Evolutionary conservation across 257 asterid species (phyloP).

Genomic region (Striga asiatica): DNA sequence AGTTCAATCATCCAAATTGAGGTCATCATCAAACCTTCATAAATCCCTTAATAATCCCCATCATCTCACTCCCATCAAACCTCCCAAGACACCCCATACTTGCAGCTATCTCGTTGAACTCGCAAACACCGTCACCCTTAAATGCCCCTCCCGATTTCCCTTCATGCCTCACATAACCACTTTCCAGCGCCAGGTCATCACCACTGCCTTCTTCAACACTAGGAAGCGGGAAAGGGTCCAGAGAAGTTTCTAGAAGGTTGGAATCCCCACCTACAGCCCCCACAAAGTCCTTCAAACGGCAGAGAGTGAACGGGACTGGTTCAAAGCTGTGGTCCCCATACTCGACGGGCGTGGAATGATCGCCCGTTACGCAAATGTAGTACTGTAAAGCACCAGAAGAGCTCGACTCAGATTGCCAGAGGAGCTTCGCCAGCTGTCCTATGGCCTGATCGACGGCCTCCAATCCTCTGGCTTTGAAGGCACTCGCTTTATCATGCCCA

Average conservation of each 20-base stretch:
- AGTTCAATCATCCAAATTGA: too few relatives aligned
- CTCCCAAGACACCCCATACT: conserved; percentile 85
- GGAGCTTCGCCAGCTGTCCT: conserved; percentile 79
- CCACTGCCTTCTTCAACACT: conserved; percentile 23
- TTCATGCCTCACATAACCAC: conserved; percentile 20
- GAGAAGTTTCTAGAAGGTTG: conserved; percentile 42
- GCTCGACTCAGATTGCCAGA: conserved; percentile 71
- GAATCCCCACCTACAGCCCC: conserved; percentile 68
- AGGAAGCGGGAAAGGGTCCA: conserved; percentile 87
- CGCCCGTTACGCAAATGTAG: conserved; percentile 79
- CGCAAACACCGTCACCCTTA: conserved; percentile 56
- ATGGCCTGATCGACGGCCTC: conserved; percentile 93
- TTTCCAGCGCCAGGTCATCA: conserved; percentile 27
- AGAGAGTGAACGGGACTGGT: conserved; percentile 84
- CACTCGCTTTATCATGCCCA: conserved; percentile 92
- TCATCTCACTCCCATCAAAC: conserved; percentile 86
- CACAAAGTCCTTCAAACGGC: conserved; percentile 70
- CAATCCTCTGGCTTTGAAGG: conserved; percentile 82
- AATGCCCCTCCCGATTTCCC: conserved; percentile 27
- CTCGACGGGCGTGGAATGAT: conserved; percentile 97
- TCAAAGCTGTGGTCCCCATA: conserved; percentile 99
- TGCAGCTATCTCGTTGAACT: conserved; percentile 71
- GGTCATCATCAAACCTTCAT: conserved; percentile 44
- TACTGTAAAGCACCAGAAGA: conserved; percentile 55
- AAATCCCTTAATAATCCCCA: conserved; percentile 71